Percentiles rank a stretch among this genome's conserved stretches.
These are phyloP conservation scores for Rosellinia necatrix DNA, from an alignment of 2,329 filamentous ascomycete genomes.

Conservation along the genomic window DNA sequence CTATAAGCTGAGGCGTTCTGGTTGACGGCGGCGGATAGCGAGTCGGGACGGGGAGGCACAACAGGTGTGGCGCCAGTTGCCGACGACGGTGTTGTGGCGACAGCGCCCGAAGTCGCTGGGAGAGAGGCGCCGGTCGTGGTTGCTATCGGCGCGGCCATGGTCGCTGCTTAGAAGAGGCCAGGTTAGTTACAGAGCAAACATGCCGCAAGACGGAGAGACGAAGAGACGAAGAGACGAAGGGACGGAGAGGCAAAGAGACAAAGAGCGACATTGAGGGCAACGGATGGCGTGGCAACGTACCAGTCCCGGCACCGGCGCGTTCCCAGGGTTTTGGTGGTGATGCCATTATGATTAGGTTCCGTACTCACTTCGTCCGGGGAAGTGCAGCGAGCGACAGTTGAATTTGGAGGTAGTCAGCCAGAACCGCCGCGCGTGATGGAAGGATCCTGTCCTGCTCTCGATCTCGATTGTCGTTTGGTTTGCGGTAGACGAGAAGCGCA, in stretches of 20 bases:
- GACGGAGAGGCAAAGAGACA: slow-evolving; percentile 2
- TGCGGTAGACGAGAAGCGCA: background rate
- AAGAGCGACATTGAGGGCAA: slow-evolving; percentile 22
- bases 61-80: slow-evolving; percentile 57
- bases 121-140: slow-evolving; percentile 49
- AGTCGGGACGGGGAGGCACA: slow-evolving; percentile 79
- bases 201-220: too few species aligned
- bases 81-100: slow-evolving; percentile 47
- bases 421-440: slow-evolving; percentile 1
- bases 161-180: slow-evolving; percentile 40
- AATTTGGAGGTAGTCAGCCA: background rate
- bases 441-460: background rate
- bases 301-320: slow-evolving; percentile 61
- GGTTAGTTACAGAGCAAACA: slow-evolving; percentile 25
- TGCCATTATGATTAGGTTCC: slow-evolving; percentile 51
- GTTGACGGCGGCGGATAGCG: slow-evolving; percentile 79
- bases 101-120: slow-evolving; percentile 46
- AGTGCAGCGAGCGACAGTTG: slow-evolving; percentile 18
- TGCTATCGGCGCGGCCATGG: slow-evolving; percentile 46
- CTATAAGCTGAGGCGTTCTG: slow-evolving; percentile 87
- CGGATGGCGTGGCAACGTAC: slow-evolving; percentile 48
- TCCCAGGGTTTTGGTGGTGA: slow-evolving; percentile 99
- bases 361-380: slow-evolving; percentile 18
- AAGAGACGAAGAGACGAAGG: background rate
- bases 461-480: background rate